phyloP scores from a whole-genome alignment of 352 stramenopile species.

The Pythium dissotocum region DNA sequence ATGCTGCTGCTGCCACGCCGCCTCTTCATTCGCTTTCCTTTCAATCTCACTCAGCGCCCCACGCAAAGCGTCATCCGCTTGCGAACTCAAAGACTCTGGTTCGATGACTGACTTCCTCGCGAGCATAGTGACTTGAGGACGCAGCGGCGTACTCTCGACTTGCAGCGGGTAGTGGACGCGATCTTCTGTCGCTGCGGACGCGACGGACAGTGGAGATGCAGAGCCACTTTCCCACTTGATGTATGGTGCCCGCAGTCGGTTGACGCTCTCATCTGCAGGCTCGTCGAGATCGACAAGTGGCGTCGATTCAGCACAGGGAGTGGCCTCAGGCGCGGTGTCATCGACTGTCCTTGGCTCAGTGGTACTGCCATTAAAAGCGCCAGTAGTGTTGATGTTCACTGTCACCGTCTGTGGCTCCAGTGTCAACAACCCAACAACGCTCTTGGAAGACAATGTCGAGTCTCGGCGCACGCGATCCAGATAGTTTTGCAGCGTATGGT shows the following conservation, averaged over 20 bases:
- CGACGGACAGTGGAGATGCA: background rate
- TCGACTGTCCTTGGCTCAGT: background rate
- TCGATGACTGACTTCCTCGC: background rate
- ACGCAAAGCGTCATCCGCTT: background rate
- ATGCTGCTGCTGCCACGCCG: background rate
- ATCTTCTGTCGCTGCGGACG: background rate
- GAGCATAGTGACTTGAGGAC: background rate
- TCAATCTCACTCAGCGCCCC: constrained; percentile 4
- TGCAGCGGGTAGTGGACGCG: background rate
- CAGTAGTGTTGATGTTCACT: too few relatives aligned
- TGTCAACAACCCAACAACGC: background rate
- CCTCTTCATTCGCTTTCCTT: constrained; percentile 3
- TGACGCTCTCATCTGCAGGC: background rate
- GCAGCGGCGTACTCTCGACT: constrained; percentile 19
- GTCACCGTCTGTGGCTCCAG: background rate
- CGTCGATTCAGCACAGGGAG: background rate
- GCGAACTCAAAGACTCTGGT: background rate
- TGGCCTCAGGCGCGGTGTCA: background rate
- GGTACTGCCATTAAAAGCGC: too few relatives aligned
- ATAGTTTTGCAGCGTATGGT: constrained; percentile 27
- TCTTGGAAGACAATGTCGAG: background rate
- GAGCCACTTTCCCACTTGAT: constrained; percentile 24
- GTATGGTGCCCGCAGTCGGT: constrained; percentile 6
- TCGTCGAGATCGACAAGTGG: background rate
- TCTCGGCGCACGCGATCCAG: constrained; percentile 26